Evolutionary conservation across 1,284 basidiomycete genomes (phyloP), one percentile per base, ranked within the genome.

Genomic region (Marasmius sp.): DNA sequence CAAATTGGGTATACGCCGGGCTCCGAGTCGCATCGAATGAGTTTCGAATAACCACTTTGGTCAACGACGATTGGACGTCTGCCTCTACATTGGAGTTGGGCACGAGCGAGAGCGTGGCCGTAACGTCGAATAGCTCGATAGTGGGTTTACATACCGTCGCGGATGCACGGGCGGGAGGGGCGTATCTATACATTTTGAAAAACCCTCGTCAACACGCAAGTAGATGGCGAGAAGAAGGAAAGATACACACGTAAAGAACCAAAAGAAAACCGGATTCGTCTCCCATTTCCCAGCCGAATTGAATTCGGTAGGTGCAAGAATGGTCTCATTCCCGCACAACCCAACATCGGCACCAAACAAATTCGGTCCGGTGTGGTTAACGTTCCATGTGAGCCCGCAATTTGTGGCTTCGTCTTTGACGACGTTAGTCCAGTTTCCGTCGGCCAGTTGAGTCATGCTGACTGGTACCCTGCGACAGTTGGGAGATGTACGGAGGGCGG

Each of bases 231-330:
- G 18, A 45, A 34, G 33, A 45, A 18, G 39, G 56, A 16, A 27
- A 27, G 27, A 27, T 16, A 67, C 75, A 62, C 68, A 81, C 65
- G 78, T 77, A 70, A 85, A 84, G 67, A 83, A 83, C 84, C 84
- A 85, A 69, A 85, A 84, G 8, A 83, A 73, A n/a, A 83, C 75
- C 0, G 83, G 82, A 12, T 71, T 75, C 48, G 81, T 82, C 54
- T 79, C 74, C 6, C 70, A 65, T 0, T 75, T 71, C 5, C 66
- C 63, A 27, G 27, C 27, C 27, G 27, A 2, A 5, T 27, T 27
- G 5, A 2, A 2, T 5, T 27, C 27, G 27, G 27, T 27, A 27
- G 27, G 27, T 27, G 27, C 27, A 5, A 5, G 27, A 27, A 27
- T 27, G 5, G 27, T 27, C 62, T 2, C 72, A 61, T 75, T 70